A percentile compares a stretch with the other conserved stretches of the same genome.
phyloP scores from a whole-genome alignment of 805 yeast species.

The Saccharomycopsis microspora region DNA sequence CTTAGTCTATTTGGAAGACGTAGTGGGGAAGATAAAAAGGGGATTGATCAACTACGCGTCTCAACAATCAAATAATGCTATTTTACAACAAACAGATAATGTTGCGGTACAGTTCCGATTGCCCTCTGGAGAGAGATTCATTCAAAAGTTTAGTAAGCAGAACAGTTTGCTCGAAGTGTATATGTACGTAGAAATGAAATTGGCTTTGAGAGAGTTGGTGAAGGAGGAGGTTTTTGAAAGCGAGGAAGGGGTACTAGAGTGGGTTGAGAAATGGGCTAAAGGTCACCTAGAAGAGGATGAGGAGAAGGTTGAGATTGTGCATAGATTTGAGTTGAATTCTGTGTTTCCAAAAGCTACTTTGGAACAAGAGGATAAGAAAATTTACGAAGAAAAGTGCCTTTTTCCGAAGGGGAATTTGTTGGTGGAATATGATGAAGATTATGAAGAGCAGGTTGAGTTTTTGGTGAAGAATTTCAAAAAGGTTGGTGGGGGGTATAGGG shows the following conservation, averaged over 20 bases:
- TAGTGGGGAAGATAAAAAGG: constrained; percentile 10
- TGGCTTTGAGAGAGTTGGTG: background rate
- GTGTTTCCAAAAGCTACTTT: constrained; percentile 53
- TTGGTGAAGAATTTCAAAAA: constrained; percentile 21
- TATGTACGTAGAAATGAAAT: constrained; percentile 27
- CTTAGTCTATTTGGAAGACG: constrained; percentile 13
- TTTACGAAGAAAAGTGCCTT: constrained; percentile 35
- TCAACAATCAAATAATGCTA: too few species aligned
- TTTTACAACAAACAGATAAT: too few species aligned
- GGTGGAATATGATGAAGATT: constrained; percentile 31
- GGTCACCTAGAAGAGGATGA: background rate
- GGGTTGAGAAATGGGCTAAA: background rate
- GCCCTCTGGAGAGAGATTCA: constrained; percentile 39
- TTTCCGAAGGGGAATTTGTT: constrained; percentile 66
- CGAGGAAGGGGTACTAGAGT: background rate
- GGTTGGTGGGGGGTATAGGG: background rate
- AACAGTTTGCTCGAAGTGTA: constrained; percentile 37
- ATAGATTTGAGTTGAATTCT: constrained; percentile 40
- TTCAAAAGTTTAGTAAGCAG: constrained; percentile 30
- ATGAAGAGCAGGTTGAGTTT: constrained; percentile 23
- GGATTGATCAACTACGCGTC: background rate
- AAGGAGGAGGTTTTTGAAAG: background rate
- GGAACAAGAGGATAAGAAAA: constrained; percentile 21
- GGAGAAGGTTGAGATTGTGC: background rate
- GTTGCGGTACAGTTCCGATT: constrained; percentile 33